Evolutionary conservation across 345 rosid species (phyloP), one percentile per base, ranked within the genome.

Genomic region (Pugionium cornutum): DNA sequence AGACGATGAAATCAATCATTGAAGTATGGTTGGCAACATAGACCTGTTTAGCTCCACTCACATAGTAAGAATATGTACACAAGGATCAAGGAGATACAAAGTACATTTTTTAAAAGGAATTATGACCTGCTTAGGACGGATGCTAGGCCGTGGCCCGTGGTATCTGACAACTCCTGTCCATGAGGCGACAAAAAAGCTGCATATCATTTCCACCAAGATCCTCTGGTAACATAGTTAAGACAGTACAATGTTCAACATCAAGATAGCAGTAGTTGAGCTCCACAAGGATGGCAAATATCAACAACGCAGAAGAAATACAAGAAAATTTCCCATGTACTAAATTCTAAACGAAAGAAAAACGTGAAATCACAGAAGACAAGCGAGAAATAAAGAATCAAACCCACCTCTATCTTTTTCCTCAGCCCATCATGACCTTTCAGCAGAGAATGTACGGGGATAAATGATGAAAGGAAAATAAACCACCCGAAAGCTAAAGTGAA

Each of bases 1-100:
- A 70, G 83, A 95, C 40, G 68, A 95, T 79, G 79, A 95, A 95
- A 83, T 95, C 99, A 58, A 95, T 95, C 99, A 95, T 91, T 64
- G 99, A 95, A 69, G 99, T 95, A 76, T 95, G 99, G 76, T 95
- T 91, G 81, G 96, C 96, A 58, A 91, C 99, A 78, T 77, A 95
- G 45, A 89, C 98, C 98, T 95, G 94, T 56, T 62, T 53, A 47
- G 66, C 33, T 49, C 70, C 78, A 26, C 36, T 75, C 51, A 74
- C 18, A 47, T 55, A 47, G 11, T 32, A 51, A 67, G 49, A 36
- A 66, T 31, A 66, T 8, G 51, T 11, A 46, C 37, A 57, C 53
- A 61, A 36, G 35, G 25, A 54, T 40, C 34, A 45, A 26, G 63
- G 34, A 63, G 9, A 53, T 2, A 65, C 40, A 30, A 49, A 56